Evolutionary conservation across 169 alveolate genomes (phyloP).

Genomic region (Plasmodium billcollinsi): DNA sequence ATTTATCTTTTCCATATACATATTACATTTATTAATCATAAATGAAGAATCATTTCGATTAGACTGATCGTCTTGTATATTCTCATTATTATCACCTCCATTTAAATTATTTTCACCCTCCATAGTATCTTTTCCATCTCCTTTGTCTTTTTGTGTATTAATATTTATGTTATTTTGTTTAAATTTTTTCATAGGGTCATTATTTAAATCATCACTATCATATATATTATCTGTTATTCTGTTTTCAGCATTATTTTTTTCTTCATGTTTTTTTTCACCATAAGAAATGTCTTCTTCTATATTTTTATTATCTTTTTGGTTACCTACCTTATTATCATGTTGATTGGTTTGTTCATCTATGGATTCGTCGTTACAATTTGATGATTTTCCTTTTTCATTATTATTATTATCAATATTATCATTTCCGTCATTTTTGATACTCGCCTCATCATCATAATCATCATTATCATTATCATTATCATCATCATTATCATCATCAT

Average conservation of each 20-base stretch:
- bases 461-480: constrained; percentile 1
- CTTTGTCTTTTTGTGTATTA: neutral
- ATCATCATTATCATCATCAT: neutral
- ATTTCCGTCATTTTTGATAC: too few relatives aligned
- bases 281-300: too few relatives aligned
- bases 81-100: constrained; percentile 3
- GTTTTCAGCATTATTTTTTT: neutral
- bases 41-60: constrained; percentile 40
- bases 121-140: constrained; percentile 10
- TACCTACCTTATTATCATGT: too few relatives aligned
- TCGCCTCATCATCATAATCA: neutral
- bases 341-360: too few relatives aligned
- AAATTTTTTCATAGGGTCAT: too few relatives aligned
- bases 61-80: constrained; percentile 11
- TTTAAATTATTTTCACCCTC: neutral
- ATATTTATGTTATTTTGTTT: constrained; percentile 6
- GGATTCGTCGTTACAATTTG: too few relatives aligned
- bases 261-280: neutral
- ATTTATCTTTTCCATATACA: constrained; percentile 65
- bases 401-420: neutral
- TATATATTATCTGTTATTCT: neutral
- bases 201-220: neutral
- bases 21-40: constrained; percentile 54
- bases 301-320: neutral
- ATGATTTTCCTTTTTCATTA: neutral